Evolutionary conservation across 2,329 filamentous ascomycete species (phyloP), one percentile per base, ranked within the genome.

Genomic region (Fusarium sp.): DNA sequence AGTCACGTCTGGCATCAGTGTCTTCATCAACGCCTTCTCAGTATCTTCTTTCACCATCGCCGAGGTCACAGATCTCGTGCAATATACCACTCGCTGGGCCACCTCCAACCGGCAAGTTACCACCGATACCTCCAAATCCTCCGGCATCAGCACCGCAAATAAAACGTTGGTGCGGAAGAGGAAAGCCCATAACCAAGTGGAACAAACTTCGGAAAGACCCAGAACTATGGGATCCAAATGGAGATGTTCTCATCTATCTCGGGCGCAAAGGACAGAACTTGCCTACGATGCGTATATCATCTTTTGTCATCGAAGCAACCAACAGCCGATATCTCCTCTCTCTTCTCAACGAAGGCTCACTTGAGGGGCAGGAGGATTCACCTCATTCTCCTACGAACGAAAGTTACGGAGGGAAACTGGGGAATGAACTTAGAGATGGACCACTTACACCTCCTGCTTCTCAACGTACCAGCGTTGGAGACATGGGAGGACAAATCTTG

Each of bases 211-310:
- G 85, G 12, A 87, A 88, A 73, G 87, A 90, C 51, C 86, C 86
- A 3, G 87, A 89, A 69, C 77, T 90, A 4, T 90, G 87, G 87
- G 86, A 89, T 70, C 83, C 84, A 0, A 86, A 87, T 60, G 88
- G 88, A 24, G 88, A 90, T 63, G 87, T 88, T 16, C 78, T 90
- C 12, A 81, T 90, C 3, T 90, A 84, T 73, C 82, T 89, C 8
- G 82, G 84, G 0, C 81, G 83, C 25, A 82, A 81, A 66, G 80
- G 81, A 46, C 80, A 85, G 62, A 82, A 82, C 6, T 78, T 83
- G 3, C 82, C 83, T 0, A 88, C 86, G 4, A 86, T 90, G 72
- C 83, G 87, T 10, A 75, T 90, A 11, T 87, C 85, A 0, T 90
- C 88, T 5, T 85, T 87, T 62, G 83, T 88, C 22, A 84, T 90